Evolutionary conservation across 2,329 filamentous ascomycete species (phyloP).

Genomic region (Fusarium coffeatum): DNA sequence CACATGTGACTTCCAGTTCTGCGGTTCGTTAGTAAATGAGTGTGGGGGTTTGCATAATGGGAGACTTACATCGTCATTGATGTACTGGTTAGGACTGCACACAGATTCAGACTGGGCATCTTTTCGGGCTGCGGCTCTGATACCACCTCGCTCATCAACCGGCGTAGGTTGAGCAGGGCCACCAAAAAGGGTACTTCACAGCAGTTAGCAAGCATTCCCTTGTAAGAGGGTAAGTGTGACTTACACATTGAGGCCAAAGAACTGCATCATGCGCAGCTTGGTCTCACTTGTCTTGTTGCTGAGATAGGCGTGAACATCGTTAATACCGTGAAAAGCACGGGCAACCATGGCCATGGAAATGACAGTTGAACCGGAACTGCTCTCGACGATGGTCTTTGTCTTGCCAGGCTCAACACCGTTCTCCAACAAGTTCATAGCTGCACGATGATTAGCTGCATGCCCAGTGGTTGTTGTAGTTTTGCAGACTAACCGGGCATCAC

Average conservation of each 20-base stretch:
- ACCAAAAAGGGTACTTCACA: slow-evolving; percentile 47
- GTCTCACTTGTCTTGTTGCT: slow-evolving; percentile 60
- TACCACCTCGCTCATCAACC: slow-evolving; percentile 49
- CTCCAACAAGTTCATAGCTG: slow-evolving; percentile 61
- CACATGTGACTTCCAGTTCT: slow-evolving; percentile 66
- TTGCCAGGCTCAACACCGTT: slow-evolving; percentile 56
- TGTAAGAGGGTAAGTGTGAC: not conserved
- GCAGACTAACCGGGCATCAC: slow-evolving; percentile 63
- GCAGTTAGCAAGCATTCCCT: slow-evolving; percentile 3
- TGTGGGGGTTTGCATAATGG: not conserved
- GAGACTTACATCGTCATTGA: slow-evolving; percentile 48
- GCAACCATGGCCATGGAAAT: slow-evolving; percentile 63
- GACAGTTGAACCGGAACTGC: slow-evolving; percentile 71
- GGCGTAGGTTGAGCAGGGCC: slow-evolving; percentile 51
- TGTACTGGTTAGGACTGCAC: slow-evolving; percentile 51
- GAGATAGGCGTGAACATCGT: slow-evolving; percentile 57
- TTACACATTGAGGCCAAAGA: slow-evolving; percentile 52
- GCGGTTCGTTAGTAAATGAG: not conserved
- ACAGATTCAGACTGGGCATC: slow-evolving; percentile 47
- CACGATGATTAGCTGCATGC: slow-evolving; percentile 14
- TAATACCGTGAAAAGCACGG: slow-evolving; percentile 53
- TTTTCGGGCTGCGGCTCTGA: slow-evolving; percentile 47
- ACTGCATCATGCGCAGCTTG: slow-evolving; percentile 49
- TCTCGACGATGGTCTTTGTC: slow-evolving; percentile 67
- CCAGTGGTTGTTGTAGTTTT: not conserved